Conservation (phyloP, 192 early-diverging fungal species). For the Chytriomyces hyalinus region DNA sequence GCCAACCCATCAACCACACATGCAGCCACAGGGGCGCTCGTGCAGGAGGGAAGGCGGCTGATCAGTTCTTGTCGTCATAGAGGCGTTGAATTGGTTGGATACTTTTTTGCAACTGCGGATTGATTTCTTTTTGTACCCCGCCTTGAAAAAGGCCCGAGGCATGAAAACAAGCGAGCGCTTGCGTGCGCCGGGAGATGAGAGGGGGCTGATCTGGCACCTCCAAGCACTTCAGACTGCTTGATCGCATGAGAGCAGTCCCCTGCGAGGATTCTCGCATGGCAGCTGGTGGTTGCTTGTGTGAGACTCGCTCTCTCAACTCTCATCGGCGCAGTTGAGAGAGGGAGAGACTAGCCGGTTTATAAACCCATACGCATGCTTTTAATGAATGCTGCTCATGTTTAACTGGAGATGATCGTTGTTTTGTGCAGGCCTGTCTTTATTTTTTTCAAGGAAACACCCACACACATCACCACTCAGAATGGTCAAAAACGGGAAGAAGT, state of each 20-base stretch:
- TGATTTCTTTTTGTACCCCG: not conserved
- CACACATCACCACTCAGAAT: not conserved
- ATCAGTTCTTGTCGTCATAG: constrained; percentile 24
- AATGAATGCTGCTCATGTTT: not conserved
- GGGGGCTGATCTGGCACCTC: not conserved
- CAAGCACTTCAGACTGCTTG: not conserved
- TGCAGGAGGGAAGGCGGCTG: constrained; percentile 28
- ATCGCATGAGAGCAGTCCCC: too few species aligned
- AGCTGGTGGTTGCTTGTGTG: too few species aligned
- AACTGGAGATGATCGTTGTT: not conserved
- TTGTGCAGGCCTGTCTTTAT: not conserved
- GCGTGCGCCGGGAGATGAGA: not conserved
- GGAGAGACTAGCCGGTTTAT: too few species aligned
- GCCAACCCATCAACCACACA: not conserved
- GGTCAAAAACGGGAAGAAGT: constrained; percentile 17
- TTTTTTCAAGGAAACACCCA: not conserved
- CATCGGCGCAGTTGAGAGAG: too few species aligned
- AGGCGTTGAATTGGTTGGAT: constrained; percentile 30
- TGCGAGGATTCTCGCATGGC: too few species aligned
- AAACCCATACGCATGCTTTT: not conserved
- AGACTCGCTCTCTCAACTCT: too few species aligned
- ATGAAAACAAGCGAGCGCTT: not conserved
- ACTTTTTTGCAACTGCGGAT: not conserved
- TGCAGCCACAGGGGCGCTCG: not conserved
- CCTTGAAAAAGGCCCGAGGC: constrained; percentile 4